Base-by-base conservation (phyloP, 805 yeast genomes). In the Hanseniaspora singularis region DNA sequence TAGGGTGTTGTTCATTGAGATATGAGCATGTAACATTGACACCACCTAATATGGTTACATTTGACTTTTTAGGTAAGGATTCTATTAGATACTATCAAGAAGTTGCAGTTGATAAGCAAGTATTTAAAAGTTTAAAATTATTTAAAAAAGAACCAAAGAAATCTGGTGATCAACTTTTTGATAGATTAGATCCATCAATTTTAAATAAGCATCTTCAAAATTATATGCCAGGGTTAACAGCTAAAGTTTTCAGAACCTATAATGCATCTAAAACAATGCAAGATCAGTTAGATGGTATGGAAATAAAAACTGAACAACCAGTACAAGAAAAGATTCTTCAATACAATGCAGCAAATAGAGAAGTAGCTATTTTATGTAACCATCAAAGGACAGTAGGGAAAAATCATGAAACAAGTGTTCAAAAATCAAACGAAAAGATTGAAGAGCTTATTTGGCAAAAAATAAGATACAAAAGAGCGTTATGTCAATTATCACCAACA, bases 211-310 rank as follows among this genome's bases (percentile, higher is more conserved):
- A 86, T 60, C 74, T 88, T 57, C 96, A 87, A 59, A 77, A 73
- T 50, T 87, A 88, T 63, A 81, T 88, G 92, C 77, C 82, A 20
- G 97, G 97, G 0, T 70, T 88, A 53, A 87, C 96, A 0, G 97
- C 97, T 4, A 88, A 88, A 63, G 96, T 88, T 18, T 89, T 88
- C 71, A 94, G 97, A 78, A 88, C 97, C 0, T 88, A 84, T 60
- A 88, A 88, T 65, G 97, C 97, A 0, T 84, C 96, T 1, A 83
- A 84, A 62, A 87, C 96, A 1, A 89, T 88, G 96, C 96, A 88
- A 63, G 94, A 88, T 57, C 95, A 86, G 61, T 64, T 89, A 51
- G 95, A 83, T 59, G n/a, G 19, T 10, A 44, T 44, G 41, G 65
- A 79, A 56, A 86, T 89, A 54, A 72, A 80, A n/a, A 82, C 85